Conservation (phyloP, 2,329 filamentous ascomycete species). For the Fusarium sp. region DNA sequence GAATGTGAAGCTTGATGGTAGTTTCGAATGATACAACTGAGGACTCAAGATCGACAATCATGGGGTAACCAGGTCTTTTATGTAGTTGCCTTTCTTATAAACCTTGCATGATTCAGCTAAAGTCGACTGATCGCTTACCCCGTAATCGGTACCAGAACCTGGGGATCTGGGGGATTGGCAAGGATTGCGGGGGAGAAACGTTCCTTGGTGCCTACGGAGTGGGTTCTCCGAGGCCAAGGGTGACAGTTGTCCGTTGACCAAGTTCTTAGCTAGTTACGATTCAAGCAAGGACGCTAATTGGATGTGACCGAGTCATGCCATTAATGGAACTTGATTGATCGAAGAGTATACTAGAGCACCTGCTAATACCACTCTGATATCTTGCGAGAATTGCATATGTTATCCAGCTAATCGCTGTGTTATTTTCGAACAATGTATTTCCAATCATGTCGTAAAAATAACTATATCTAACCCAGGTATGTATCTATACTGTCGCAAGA, state of each 20-base stretch:
- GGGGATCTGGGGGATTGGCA: not conserved
- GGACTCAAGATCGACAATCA: not conserved
- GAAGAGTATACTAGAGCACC: not conserved
- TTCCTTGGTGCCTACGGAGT: not conserved
- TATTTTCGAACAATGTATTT: no score
- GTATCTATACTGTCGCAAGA: no score
- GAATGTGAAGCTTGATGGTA: not conserved
- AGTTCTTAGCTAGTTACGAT: not conserved
- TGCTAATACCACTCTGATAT: no score
- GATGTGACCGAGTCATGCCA: not conserved
- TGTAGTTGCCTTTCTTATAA: not conserved
- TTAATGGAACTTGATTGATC: not conserved
- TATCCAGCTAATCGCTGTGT: no score
- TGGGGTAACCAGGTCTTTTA: not conserved
- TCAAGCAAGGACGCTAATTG: not conserved
- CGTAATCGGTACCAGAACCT: not conserved
- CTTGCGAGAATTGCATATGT: no score
- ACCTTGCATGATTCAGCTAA: not conserved
- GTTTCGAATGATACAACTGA: not conserved
- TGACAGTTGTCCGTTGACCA: not conserved
- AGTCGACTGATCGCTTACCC: not conserved
- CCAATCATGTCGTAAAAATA: no score
- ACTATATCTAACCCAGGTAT: no score
- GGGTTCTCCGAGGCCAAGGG: constrained; percentile 2
- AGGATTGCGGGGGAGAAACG: not conserved